Evolutionary conservation across 2,329 filamentous ascomycete species (phyloP).

Genomic region (Aspergillus tubingensis): DNA sequence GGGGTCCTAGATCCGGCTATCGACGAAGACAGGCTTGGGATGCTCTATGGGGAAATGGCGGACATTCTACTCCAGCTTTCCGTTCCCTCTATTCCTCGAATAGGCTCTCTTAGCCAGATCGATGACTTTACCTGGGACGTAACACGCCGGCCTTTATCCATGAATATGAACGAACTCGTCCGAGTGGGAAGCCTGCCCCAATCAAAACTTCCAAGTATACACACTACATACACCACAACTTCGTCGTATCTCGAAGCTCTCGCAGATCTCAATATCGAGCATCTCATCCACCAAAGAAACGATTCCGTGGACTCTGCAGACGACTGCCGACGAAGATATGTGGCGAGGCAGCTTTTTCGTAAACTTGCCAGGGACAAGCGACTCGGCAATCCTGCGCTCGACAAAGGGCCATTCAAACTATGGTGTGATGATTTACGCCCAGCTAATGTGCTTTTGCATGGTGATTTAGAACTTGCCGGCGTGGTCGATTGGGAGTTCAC

Average conservation of each 20-base stretch:
- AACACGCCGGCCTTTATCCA: background rate
- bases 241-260: slow-evolving; percentile 44
- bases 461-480: slow-evolving; percentile 9
- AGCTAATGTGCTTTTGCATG: slow-evolving; percentile 16
- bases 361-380: slow-evolving; percentile 20
- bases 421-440: slow-evolving; percentile 25
- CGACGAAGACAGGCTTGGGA: slow-evolving; percentile 33
- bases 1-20: slow-evolving; percentile 37
- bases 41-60: slow-evolving; percentile 17
- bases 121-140: background rate
- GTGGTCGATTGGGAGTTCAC: slow-evolving; percentile 26
- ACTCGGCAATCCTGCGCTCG: slow-evolving; percentile 4
- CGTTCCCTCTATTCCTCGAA: background rate
- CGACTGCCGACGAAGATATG: slow-evolving; percentile 24
- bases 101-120: background rate
- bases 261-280: slow-evolving; percentile 47
- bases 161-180: background rate
- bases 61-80: background rate
- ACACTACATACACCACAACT: slow-evolving; percentile 28
- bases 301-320: slow-evolving; percentile 34
- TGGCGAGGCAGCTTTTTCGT: slow-evolving; percentile 21
- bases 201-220: background rate
- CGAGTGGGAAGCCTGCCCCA: background rate
- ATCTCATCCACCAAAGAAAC: slow-evolving; percentile 43
- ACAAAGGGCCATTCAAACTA: slow-evolving; percentile 26